Evolutionary conservation across 139 green algal species (phyloP).

Genomic region (Chlorokybus atmophyticus): DNA sequence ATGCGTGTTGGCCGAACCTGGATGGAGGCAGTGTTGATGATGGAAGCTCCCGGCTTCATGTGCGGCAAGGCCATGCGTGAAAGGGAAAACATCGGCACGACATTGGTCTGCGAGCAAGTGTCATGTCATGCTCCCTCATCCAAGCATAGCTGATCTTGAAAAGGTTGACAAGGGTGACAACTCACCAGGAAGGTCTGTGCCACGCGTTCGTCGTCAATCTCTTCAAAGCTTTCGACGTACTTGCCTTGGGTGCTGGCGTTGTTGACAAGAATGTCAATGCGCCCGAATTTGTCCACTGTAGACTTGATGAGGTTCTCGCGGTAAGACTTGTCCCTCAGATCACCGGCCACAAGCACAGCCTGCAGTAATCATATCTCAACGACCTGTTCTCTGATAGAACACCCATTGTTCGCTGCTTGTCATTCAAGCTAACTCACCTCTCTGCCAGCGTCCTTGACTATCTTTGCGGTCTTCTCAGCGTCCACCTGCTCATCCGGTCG

Average conservation of each 20-base stretch:
- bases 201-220: neutral
- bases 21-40: neutral
- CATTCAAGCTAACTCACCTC: no score
- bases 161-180: no score
- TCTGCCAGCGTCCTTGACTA: no score
- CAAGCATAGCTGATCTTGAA: no score
- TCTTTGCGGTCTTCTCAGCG: neutral
- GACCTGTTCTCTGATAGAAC: no score
- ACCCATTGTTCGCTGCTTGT: no score
- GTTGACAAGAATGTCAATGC: slow-evolving; percentile 1
- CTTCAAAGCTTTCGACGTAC: neutral
- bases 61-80: neutral
- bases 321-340: no score
- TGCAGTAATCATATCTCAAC: no score
- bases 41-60: neutral
- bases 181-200: neutral
- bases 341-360: no score
- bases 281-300: neutral
- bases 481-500: neutral
- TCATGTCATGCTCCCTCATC: no score
- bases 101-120: neutral
- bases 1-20: no score
- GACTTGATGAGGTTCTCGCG: no score
- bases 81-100: neutral
- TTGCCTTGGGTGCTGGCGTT: neutral